Conservation (phyloP, 805 yeast species). For the Candida manassasensis region DNA sequence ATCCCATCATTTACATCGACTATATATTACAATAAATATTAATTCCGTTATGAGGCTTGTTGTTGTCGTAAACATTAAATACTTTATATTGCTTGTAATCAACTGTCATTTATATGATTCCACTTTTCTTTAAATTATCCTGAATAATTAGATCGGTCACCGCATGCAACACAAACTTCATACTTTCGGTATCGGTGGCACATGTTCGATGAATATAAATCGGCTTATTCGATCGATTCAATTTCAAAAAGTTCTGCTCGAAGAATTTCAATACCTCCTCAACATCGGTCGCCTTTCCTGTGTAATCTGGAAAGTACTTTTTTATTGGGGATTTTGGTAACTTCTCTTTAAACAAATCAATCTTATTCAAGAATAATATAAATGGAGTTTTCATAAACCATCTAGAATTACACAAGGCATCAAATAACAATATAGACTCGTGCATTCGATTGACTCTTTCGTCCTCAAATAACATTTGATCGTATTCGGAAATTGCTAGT, state of each 20-base stretch:
- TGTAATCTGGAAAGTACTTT: constrained; percentile 73
- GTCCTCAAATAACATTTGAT: constrained; percentile 88
- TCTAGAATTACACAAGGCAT: constrained; percentile 73
- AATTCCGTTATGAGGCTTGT: constrained; percentile 2
- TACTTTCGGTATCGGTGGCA: constrained; percentile 87
- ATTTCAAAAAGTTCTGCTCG: constrained; percentile 57
- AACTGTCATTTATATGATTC: constrained; percentile 45
- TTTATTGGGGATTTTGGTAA: constrained; percentile 60
- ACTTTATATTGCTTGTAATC: no score
- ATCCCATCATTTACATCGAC: not conserved
- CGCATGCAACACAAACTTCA: constrained; percentile 87
- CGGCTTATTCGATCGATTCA: constrained; percentile 67
- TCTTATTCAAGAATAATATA: constrained; percentile 83
- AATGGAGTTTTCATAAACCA: constrained; percentile 88
- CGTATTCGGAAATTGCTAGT: constrained; percentile 86
- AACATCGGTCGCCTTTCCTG: constrained; percentile 55
- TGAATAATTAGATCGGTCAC: constrained; percentile 89
- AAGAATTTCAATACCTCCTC: constrained; percentile 69
- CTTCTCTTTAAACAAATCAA: constrained; percentile 74
- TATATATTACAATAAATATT: constrained; percentile 3
- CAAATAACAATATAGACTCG: constrained; percentile 82
- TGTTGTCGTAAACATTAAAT: no score
- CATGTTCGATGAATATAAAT: constrained; percentile 90
- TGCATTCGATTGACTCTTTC: constrained; percentile 84
- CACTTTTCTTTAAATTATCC: constrained; percentile 74